phyloP scores from a whole-genome alignment of 768 basidiomycete species.

The Megacollybia marginata region DNA sequence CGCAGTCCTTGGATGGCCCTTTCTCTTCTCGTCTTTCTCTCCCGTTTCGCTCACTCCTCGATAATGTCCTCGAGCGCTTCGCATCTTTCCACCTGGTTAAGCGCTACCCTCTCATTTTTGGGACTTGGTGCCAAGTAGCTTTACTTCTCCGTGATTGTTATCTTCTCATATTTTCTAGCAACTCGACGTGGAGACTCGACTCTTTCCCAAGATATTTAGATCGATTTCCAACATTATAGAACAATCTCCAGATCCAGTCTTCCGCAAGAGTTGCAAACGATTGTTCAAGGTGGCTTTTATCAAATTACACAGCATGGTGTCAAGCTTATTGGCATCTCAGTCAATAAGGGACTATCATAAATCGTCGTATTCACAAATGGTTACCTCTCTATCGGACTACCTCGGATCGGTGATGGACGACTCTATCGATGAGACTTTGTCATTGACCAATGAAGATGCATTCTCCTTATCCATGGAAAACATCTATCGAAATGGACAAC shows the following conservation, averaged over 20 bases:
- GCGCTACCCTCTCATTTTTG: slow-evolving; percentile 78
- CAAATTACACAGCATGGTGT: too few relatives aligned
- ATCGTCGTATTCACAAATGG: too few relatives aligned
- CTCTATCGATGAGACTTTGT: slow-evolving; percentile 1
- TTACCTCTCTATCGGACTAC: slow-evolving; percentile 19
- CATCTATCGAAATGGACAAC: slow-evolving; percentile 33
- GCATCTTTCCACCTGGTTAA: slow-evolving; percentile 51
- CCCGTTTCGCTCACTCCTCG: slow-evolving; percentile 44
- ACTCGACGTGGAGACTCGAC: slow-evolving; percentile 44
- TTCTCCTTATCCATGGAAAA: slow-evolving; percentile 36
- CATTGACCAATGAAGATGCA: slow-evolving; percentile 26
- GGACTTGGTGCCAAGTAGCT: slow-evolving; percentile 53
- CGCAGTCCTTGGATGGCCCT: slow-evolving; percentile 27
- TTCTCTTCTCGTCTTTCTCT: slow-evolving; percentile 51
- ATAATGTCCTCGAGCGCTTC: slow-evolving; percentile 46
- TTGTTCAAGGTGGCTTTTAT: slow-evolving; percentile 37
- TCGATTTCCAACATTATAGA: slow-evolving; percentile 44
- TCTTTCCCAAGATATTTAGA: slow-evolving; percentile 39
- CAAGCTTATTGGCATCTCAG: too few relatives aligned
- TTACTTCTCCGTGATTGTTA: slow-evolving; percentile 6
- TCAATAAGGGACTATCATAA: too few relatives aligned
- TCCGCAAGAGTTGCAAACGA: slow-evolving; percentile 34
- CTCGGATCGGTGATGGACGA: slow-evolving; percentile 13
- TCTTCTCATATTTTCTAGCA: slow-evolving; percentile 30
- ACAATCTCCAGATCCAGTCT: slow-evolving; percentile 42